Base-by-base conservation (phyloP, 345 rosid genomes). In the Pseudoturritis turrita region DNA sequence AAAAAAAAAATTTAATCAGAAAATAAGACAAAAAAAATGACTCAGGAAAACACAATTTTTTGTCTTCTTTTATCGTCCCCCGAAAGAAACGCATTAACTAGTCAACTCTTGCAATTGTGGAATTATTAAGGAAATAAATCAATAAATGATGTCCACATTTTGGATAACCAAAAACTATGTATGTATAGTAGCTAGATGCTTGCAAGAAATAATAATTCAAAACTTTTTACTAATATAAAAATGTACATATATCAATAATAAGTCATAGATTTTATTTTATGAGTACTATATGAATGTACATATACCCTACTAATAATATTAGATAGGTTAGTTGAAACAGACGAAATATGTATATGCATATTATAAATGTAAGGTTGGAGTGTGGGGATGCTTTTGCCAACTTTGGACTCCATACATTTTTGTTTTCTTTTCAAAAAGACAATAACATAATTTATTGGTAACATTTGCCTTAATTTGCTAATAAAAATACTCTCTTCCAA, bases 341-440 rank as follows among this genome's bases (percentile, higher is more conserved):
- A 66, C 61, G 60, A 57, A 65, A 56, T 26, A 12, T 44, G 28
- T 21, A 49, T 57, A 17, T 36, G 44, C 60, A 7, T 65, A 46
- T 56, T 33, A 44, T 39, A 15, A 54, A 56, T 66, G 71, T 65
- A 56, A 65, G 25, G 60, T 73, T 73, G 66, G 44, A 13, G 10
- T 55, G 61, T 73, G 65, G 71, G 65, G 71, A 64, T 64, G 72
- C 52, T 74, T 57, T 47, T 65, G 72, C 77, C 65, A 56, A 14
- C 62, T 46, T 65, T 62, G 14, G 68, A 41, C 70, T 62, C 68
- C 62, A 52, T 52, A 21, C 36, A 17, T 36, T 39, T 61, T 33
- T 33, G 7, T 33, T 7, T 33, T 7, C 10, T 3, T 8, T 29
- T 0, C 3, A 21, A 29, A 40, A 5, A 47, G 13, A 49, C 33